phyloP scores from a whole-genome alignment of 176 grass and related monocot species.

The Musa acuminata region DNA sequence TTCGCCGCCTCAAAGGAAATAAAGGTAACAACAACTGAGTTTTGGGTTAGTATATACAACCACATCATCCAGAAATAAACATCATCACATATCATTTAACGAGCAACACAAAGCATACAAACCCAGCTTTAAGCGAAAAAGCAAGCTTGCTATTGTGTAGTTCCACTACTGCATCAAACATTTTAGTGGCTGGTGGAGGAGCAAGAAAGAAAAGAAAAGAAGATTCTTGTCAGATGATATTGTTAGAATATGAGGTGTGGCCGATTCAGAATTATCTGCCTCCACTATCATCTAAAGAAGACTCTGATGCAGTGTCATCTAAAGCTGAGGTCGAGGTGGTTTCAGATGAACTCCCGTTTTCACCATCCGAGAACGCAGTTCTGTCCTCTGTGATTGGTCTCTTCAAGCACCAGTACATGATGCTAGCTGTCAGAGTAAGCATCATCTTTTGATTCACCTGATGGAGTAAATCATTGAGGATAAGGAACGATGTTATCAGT shows the following conservation, averaged over 20 bases:
- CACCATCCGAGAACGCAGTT: constrained; percentile 40
- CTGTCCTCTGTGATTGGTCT: constrained; percentile 31
- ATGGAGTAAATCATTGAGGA: constrained; percentile 2
- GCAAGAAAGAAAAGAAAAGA: neutral
- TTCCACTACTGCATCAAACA: neutral
- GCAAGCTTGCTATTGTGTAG: neutral
- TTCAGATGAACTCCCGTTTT: constrained; percentile 59
- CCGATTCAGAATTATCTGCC: constrained; percentile 14
- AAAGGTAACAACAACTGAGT: no score
- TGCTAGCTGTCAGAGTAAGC: constrained; percentile 82
- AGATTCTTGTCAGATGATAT: neutral
- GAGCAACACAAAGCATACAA: neutral
- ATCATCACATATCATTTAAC: neutral
- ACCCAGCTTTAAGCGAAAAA: neutral
- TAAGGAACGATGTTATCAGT: constrained; percentile 5
- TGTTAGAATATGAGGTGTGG: neutral
- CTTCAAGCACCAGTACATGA: constrained; percentile 98
- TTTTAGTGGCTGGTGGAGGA: neutral
- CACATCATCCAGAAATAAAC: no score
- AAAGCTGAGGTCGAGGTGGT: constrained; percentile 52
- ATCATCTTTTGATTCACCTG: constrained; percentile 99
- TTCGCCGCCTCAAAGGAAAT: no score
- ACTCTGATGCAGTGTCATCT: constrained; percentile 88
- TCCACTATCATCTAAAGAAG: constrained; percentile 61
- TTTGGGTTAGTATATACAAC: no score